A percentile compares a stretch with the other conserved stretches of the same genome.
These are phyloP conservation scores for Xylaria hypoxylon DNA, from an alignment of 2,329 filamentous ascomycete species.

Conservation along the genomic window DNA sequence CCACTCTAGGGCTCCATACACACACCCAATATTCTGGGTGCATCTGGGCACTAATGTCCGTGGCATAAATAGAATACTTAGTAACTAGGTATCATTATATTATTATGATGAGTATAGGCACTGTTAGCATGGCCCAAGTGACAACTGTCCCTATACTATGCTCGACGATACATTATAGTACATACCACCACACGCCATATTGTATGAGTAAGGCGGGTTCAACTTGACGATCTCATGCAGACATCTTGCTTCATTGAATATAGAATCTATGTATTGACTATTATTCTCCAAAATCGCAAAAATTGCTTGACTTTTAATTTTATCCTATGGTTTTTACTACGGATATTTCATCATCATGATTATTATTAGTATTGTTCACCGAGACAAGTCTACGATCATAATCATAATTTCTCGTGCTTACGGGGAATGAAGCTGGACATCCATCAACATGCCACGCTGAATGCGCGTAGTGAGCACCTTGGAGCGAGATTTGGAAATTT, in stretches of 20 bases:
- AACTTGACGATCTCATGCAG: constrained; percentile 7
- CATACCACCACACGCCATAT: constrained; percentile 1
- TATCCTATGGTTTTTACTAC: not conserved
- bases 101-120: constrained; percentile 28
- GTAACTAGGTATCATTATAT: no score
- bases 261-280: not conserved
- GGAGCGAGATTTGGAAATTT: constrained; percentile 43
- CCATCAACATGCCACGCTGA: constrained; percentile 17
- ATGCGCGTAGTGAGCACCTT: constrained; percentile 29
- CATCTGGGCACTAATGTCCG: constrained; percentile 37
- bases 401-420: constrained; percentile 31
- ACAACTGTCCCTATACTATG: constrained; percentile 5
- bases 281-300: not conserved
- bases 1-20: constrained; percentile 47
- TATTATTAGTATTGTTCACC: not conserved
- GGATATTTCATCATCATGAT: not conserved
- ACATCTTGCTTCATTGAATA: not conserved
- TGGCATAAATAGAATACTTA: constrained; percentile 42
- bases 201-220: constrained; percentile 6
- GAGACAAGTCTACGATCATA: not conserved
- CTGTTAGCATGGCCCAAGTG: constrained; percentile 38
- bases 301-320: not conserved
- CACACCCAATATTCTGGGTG: constrained; percentile 52
- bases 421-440: constrained; percentile 39
- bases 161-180: constrained; percentile 13